These are phyloP conservation scores for Trichoderma simmonsii DNA, from an alignment of 2,329 filamentous ascomycete species.

Conservation along the genomic window DNA sequence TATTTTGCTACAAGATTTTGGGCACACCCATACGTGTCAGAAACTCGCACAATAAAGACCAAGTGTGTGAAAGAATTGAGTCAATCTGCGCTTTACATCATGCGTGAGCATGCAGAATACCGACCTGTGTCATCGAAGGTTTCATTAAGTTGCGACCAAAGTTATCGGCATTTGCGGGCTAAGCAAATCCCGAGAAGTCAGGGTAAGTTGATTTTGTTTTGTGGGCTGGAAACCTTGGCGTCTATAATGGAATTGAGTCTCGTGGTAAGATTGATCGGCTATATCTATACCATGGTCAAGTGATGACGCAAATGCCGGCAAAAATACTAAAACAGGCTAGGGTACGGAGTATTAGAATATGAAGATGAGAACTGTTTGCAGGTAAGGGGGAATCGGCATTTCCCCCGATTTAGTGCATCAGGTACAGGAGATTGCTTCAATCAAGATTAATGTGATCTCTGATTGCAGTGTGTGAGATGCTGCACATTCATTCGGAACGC, in stretches of 20 bases:
- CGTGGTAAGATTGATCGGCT: background rate
- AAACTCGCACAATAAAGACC: background rate
- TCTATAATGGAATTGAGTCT: background rate
- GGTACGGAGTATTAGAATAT: background rate
- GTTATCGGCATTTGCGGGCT: background rate
- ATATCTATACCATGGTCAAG: background rate
- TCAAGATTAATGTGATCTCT: background rate
- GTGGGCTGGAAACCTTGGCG: background rate
- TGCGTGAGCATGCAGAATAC: background rate
- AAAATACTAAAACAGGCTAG: background rate
- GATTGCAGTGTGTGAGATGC: background rate
- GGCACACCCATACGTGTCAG: background rate
- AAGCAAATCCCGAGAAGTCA: background rate
- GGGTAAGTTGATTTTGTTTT: background rate
- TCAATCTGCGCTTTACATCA: background rate
- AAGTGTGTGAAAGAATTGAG: background rate
- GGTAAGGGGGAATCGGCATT: background rate
- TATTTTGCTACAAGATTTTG: background rate
- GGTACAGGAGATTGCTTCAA: background rate
- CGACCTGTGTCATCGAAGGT: background rate
- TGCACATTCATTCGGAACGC: background rate
- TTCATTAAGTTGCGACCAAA: background rate
- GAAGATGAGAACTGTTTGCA: background rate
- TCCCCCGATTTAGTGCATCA: background rate
- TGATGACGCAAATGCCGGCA: background rate